Percentiles rank a stretch among this genome's conserved stretches.
phyloP scores from a whole-genome alignment of 192 early-diverging fungal genomes.

The Coemansia sp. region DNA sequence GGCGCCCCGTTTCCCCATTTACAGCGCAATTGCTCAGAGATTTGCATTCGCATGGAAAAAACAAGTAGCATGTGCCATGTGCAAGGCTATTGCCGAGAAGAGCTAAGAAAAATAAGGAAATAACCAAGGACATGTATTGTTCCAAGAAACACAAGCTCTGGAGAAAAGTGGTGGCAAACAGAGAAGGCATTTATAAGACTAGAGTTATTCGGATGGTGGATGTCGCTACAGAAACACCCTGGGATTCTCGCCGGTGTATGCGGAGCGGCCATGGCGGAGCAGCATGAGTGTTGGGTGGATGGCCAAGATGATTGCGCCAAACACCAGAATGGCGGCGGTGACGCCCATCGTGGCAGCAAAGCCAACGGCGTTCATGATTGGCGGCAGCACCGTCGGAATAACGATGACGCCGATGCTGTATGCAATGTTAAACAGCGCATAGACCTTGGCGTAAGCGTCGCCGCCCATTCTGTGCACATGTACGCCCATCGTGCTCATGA shows the following conservation, averaged over 20 bases:
- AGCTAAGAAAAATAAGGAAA: not conserved
- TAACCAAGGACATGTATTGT: not conserved
- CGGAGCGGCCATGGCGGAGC: constrained; percentile 33
- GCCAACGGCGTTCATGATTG: constrained; percentile 56
- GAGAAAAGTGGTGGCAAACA: too few relatives aligned
- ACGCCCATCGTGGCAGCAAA: constrained; percentile 61
- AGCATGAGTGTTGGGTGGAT: constrained; percentile 34
- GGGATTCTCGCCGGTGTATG: constrained; percentile 33
- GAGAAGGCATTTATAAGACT: not conserved
- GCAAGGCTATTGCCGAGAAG: not conserved
- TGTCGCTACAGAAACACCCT: constrained; percentile 22
- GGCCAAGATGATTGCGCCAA: constrained; percentile 38
- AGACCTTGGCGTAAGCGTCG: constrained; percentile 61
- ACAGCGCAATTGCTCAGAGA: not conserved
- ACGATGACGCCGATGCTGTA: constrained; percentile 76
- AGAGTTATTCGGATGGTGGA: not conserved
- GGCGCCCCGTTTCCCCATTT: not conserved
- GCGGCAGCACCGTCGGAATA: constrained; percentile 67
- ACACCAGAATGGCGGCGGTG: constrained; percentile 34
- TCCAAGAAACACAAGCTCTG: not conserved
- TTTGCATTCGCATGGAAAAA: not conserved
- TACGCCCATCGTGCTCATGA: constrained; percentile 69
- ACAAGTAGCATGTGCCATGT: not conserved
- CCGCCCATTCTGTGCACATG: constrained; percentile 66
- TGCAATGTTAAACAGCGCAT: constrained; percentile 76